Percentiles rank a stretch among this genome's conserved stretches.
phyloP scores from a whole-genome alignment of 352 stramenopile genomes.

The Pythium volutum region DNA sequence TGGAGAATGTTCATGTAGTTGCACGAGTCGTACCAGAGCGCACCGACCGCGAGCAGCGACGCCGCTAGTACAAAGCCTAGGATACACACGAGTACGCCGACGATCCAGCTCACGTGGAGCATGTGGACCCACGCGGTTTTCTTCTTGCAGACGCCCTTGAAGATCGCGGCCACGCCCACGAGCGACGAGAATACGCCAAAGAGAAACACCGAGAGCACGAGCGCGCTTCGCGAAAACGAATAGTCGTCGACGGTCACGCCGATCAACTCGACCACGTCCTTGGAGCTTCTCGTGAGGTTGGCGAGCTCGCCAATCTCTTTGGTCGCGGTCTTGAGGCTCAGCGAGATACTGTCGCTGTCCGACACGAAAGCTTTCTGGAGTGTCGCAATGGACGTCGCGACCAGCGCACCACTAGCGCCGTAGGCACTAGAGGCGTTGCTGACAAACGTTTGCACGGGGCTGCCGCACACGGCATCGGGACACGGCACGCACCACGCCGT shows the following conservation, averaged over 20 bases:
- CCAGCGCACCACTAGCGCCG: slow-evolving; percentile 21
- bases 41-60: slow-evolving; percentile 67
- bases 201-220: slow-evolving; percentile 79
- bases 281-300: slow-evolving; percentile 54
- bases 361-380: slow-evolving; percentile 49
- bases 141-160: slow-evolving; percentile 74
- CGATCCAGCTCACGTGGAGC: slow-evolving; percentile 70
- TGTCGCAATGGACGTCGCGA: slow-evolving; percentile 30
- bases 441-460: slow-evolving; percentile 40
- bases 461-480: slow-evolving; percentile 48
- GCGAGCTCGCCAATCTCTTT: slow-evolving; percentile 47
- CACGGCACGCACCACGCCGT: slow-evolving; percentile 54
- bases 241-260: slow-evolving; percentile 69
- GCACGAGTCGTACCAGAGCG: slow-evolving; percentile 78
- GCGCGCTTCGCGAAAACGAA: slow-evolving; percentile 67
- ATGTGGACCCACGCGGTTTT: slow-evolving; percentile 72
- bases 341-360: slow-evolving; percentile 35
- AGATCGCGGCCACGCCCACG: slow-evolving; percentile 60
- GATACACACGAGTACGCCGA: slow-evolving; percentile 74
- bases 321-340: slow-evolving; percentile 39
- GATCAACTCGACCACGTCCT: slow-evolving; percentile 53
- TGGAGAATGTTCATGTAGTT: slow-evolving; percentile 83
- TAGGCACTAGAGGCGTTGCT: slow-evolving; percentile 28
- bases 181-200: slow-evolving; percentile 67
- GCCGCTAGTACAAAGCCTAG: slow-evolving; percentile 74